A percentile compares a stretch with the other conserved stretches of the same genome.
phyloP scores from a whole-genome alignment of 768 basidiomycete species.

The Lactarius vividus region DNA sequence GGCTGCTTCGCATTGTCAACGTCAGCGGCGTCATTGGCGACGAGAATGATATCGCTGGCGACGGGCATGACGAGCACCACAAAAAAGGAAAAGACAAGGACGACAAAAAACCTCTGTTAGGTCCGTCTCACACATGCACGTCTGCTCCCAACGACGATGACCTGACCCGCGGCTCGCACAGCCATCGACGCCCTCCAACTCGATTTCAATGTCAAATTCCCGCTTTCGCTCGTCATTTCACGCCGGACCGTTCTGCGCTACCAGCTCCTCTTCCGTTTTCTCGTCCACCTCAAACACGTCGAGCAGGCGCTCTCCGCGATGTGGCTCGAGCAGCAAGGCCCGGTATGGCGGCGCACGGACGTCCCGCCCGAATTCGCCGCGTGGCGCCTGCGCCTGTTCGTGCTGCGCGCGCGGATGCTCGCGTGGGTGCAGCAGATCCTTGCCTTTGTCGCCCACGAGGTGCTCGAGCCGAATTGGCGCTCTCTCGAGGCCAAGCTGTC shows the following conservation, averaged over 20 bases:
- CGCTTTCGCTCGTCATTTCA: constrained; percentile 94
- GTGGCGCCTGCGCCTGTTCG: constrained; percentile 86
- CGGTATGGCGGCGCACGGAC: constrained; percentile 68
- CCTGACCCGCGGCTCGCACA: constrained; percentile 34
- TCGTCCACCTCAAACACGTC: constrained; percentile 91
- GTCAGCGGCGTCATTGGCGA: constrained; percentile 72
- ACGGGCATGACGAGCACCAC: constrained; percentile 46
- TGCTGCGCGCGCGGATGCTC: constrained; percentile 88
- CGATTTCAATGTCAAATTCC: constrained; percentile 95
- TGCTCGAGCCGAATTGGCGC: constrained; percentile 94
- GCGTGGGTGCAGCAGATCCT: constrained; percentile 93
- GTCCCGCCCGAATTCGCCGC: constrained; percentile 64
- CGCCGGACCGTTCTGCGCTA: constrained; percentile 95
- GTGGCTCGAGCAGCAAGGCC: constrained; percentile 94
- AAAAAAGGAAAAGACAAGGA: constrained; percentile 65
- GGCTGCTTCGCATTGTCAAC: constrained; percentile 85
- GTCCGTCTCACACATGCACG: constrained; percentile 39
- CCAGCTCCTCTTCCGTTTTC: constrained; percentile 95
- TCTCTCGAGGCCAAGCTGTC: constrained; percentile 78
- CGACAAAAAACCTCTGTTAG: constrained; percentile 76
- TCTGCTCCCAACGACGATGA: not conserved
- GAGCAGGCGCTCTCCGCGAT: constrained; percentile 85
- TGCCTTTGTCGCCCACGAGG: constrained; percentile 91
- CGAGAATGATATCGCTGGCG: constrained; percentile 45
- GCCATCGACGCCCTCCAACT: constrained; percentile 91